Conservation (phyloP, 495 filamentous ascomycete species). For the Aspergillus cristatus region DNA sequence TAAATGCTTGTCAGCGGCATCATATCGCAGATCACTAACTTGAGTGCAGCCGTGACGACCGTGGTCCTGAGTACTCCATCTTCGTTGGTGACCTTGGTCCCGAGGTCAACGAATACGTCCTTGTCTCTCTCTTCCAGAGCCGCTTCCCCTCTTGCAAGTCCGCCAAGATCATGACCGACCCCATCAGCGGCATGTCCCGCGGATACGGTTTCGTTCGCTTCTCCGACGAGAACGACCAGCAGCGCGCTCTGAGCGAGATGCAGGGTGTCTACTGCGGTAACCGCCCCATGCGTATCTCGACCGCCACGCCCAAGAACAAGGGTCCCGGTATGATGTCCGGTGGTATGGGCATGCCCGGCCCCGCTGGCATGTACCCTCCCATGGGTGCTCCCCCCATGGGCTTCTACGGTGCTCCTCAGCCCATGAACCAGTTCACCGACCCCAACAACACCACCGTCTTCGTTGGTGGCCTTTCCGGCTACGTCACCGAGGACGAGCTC, state of each 20-base stretch:
- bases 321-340: conserved; percentile 51
- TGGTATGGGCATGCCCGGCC: conserved; percentile 46
- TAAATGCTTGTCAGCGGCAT: not conserved
- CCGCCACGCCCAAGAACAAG: conserved; percentile 96
- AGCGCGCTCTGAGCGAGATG: conserved; percentile 93
- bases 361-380: conserved; percentile 45
- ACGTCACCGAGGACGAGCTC: conserved; percentile 98
- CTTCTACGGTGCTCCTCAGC: conserved; percentile 77
- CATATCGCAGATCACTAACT: conserved; percentile 8
- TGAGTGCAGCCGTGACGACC: conserved; percentile 68
- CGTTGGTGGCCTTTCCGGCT: conserved; percentile 92
- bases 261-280: conserved; percentile 99
- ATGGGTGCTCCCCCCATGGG: conserved; percentile 75
- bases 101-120: conserved; percentile 97
- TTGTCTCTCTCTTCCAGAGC: conserved; percentile 92
- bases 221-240: conserved; percentile 87
- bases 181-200: conserved; percentile 93
- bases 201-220: conserved; percentile 98
- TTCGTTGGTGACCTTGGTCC: conserved; percentile 97
- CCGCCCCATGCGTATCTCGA: conserved; percentile 96
- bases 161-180: conserved; percentile 99
- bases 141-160: conserved; percentile 97
- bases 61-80: conserved; percentile 91
- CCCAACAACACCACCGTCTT: conserved; percentile 99
- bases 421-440: conserved; percentile 99